Evolutionary conservation across 2,329 filamentous ascomycete species (phyloP).

Genomic region (Raffaelea deltoideospora): DNA sequence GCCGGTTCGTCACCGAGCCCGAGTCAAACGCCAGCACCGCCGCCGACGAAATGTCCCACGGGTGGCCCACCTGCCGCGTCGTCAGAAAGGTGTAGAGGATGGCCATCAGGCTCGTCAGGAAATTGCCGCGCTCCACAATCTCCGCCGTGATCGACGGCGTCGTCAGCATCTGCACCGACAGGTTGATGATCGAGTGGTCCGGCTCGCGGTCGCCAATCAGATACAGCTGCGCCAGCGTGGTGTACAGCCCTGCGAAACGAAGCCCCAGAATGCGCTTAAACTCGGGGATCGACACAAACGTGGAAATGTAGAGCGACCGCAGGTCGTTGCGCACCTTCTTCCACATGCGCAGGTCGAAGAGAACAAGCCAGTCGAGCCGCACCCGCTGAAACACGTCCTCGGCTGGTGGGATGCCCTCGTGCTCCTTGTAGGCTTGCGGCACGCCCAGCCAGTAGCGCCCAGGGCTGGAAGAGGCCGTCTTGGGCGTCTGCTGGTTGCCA

Average conservation of each 20-base stretch:
- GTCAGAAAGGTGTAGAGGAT: conserved; percentile 97
- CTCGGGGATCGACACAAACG: conserved; percentile 84
- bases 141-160: conserved; percentile 94
- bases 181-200: conserved; percentile 95
- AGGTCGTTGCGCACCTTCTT: conserved; percentile 87
- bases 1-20: conserved; percentile 83
- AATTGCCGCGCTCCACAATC: conserved; percentile 88
- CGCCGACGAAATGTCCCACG: conserved; percentile 71
- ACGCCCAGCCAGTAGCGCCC: conserved; percentile 78
- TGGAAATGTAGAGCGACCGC: conserved; percentile 87
- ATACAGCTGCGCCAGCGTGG: conserved; percentile 82
- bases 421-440: conserved; percentile 51
- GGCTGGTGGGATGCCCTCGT: conserved; percentile 49
- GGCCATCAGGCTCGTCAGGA: conserved; percentile 85
- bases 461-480: conserved; percentile 40
- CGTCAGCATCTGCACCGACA: conserved; percentile 91
- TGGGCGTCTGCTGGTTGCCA: conserved; percentile 25
- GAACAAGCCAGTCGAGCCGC: conserved; percentile 80
- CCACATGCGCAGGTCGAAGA: conserved; percentile 93
- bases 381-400: conserved; percentile 86
- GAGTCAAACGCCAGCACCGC: conserved; percentile 87
- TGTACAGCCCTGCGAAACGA: conserved; percentile 90
- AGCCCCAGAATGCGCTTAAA: conserved; percentile 91
- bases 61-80: conserved; percentile 87
- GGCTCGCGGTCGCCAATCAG: conserved; percentile 91